Conservation (phyloP, 2,329 filamentous ascomycete genomes). For the Talaromyces funiculosus region DNA sequence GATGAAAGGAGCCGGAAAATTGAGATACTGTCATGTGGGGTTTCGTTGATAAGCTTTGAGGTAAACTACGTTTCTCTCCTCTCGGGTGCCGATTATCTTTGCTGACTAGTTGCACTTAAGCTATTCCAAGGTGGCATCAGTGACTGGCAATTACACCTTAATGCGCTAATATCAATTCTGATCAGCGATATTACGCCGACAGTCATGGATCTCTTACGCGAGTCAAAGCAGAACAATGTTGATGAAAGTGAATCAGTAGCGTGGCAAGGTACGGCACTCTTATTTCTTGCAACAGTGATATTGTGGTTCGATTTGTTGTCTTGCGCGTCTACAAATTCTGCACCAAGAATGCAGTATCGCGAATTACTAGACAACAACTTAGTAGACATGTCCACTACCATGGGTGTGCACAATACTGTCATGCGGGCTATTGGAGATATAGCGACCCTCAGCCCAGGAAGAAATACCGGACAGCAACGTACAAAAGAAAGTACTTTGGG, state of each 20-base stretch:
- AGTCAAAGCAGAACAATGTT: neutral
- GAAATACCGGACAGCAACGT: neutral
- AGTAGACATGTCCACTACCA: slow-evolving; percentile 12
- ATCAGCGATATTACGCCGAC: neutral
- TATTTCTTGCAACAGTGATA: slow-evolving; percentile 14
- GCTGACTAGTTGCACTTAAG: neutral
- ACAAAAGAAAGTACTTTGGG: neutral
- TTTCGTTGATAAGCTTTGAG: slow-evolving; percentile 18
- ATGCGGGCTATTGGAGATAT: slow-evolving; percentile 16
- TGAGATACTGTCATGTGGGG: slow-evolving; percentile 16
- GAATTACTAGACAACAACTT: slow-evolving; percentile 6
- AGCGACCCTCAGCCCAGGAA: slow-evolving; percentile 5
- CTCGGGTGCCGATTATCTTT: neutral
- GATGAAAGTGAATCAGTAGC: neutral
- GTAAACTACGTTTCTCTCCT: neutral
- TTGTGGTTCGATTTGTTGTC: slow-evolving; percentile 16
- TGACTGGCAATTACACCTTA: slow-evolving; percentile 17
- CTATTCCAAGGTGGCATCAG: slow-evolving; percentile 17
- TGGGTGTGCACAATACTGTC: slow-evolving; percentile 16
- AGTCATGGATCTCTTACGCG: slow-evolving; percentile 1
- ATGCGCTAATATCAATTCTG: slow-evolving; percentile 14
- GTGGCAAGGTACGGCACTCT: slow-evolving; percentile 12
- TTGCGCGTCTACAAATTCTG: slow-evolving; percentile 14
- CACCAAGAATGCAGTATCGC: slow-evolving; percentile 13
- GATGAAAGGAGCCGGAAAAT: slow-evolving; percentile 11